These are phyloP conservation scores for Pezicula carpinea DNA, from an alignment of 2,329 filamentous ascomycete species.

Conservation along the genomic window DNA sequence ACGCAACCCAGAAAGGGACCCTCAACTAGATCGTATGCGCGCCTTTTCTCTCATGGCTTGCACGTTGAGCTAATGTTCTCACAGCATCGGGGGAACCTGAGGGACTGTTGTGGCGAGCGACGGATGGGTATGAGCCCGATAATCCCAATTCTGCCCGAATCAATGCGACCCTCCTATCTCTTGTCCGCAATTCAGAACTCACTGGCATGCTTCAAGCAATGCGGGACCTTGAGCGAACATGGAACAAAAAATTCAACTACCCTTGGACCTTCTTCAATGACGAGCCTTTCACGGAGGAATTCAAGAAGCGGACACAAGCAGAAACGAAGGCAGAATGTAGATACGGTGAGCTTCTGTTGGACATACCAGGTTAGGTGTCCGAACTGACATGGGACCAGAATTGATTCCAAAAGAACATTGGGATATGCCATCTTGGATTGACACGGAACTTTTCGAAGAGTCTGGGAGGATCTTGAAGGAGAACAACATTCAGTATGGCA, in stretches of 20 bases:
- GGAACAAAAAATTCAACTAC: constrained; percentile 99
- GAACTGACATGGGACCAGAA: constrained; percentile 46
- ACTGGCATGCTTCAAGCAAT: constrained; percentile 82
- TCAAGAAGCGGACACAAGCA: constrained; percentile 75
- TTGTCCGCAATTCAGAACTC: constrained; percentile 90
- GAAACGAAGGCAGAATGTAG: constrained; percentile 83
- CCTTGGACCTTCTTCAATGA: constrained; percentile 99
- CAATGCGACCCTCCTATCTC: constrained; percentile 85
- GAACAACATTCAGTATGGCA: constrained; percentile 84
- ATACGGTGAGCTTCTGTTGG: constrained; percentile 57
- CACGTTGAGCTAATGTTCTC: constrained; percentile 8
- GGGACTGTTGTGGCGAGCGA: constrained; percentile 68
- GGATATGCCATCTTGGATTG: constrained; percentile 89
- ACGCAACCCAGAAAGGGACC: constrained; percentile 69
- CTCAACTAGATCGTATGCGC: constrained; percentile 76
- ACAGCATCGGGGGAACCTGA: constrained; percentile 79
- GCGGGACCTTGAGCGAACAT: constrained; percentile 86
- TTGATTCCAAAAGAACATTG: constrained; percentile 93
- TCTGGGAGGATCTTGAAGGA: constrained; percentile 79
- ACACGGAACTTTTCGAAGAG: constrained; percentile 77
- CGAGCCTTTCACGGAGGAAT: constrained; percentile 86
- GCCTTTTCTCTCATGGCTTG: neutral
- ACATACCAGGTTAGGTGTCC: neutral
- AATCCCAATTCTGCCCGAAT: constrained; percentile 76
- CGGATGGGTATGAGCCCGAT: constrained; percentile 72